Percentiles rank a stretch among this genome's conserved stretches.
Conservation (phyloP, 129 eudicot genomes). For the Pseudognaphalium luteoalbum region DNA sequence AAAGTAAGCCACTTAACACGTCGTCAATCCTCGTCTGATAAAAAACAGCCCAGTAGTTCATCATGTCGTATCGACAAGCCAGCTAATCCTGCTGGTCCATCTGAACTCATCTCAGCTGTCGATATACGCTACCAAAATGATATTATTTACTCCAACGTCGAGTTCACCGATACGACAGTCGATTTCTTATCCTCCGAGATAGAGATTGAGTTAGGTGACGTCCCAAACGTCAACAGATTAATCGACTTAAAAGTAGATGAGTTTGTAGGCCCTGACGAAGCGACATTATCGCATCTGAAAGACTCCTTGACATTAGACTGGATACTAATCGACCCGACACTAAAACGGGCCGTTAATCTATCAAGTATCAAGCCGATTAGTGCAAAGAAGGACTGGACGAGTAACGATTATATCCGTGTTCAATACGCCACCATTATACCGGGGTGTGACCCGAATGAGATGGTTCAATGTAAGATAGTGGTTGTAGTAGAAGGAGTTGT, state of each 20-base stretch:
- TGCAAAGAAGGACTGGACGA: neutral
- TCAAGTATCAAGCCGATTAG: slow-evolving; percentile 32
- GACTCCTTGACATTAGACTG: slow-evolving; percentile 30
- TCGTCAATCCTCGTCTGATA: neutral
- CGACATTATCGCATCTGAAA: neutral
- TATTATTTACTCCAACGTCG: slow-evolving; percentile 19
- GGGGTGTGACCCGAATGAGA: neutral
- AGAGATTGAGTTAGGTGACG: slow-evolving; percentile 4
- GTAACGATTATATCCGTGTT: neutral
- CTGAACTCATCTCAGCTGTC: slow-evolving; percentile 42
- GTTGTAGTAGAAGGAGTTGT: no score
- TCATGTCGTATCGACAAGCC: neutral
- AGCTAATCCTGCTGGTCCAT: neutral
- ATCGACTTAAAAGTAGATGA: slow-evolving; percentile 11
- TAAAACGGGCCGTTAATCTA: slow-evolving; percentile 32
- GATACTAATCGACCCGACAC: slow-evolving; percentile 43
- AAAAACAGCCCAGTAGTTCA: neutral
- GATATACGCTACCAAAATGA: slow-evolving; percentile 37
- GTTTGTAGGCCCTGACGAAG: slow-evolving; percentile 2
- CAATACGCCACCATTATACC: slow-evolving; percentile 13
- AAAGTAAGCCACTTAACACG: neutral
- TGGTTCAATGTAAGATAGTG: neutral
- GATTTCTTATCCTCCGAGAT: slow-evolving; percentile 17
- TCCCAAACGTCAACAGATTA: neutral
- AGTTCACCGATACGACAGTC: slow-evolving; percentile 8